Evolutionary conservation across 257 asterid genomes (phyloP).

Genomic region (Voacanga thouarsii): DNA sequence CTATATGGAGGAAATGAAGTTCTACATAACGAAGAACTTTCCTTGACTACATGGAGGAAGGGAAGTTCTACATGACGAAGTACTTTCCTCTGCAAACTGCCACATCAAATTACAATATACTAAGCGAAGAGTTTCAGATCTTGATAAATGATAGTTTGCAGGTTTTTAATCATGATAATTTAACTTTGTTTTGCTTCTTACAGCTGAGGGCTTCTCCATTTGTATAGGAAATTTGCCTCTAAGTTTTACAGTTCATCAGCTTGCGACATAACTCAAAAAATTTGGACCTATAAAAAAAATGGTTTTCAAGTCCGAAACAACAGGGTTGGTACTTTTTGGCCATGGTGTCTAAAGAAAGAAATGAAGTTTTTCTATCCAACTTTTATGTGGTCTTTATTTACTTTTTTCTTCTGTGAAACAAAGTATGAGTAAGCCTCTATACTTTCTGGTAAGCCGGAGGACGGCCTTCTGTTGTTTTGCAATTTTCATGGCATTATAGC

Average conservation of each 20-base stretch:
- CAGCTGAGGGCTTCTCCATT: constrained; percentile 76
- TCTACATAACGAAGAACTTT: too few relatives aligned
- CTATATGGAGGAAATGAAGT: too few relatives aligned
- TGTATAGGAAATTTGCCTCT: constrained; percentile 68
- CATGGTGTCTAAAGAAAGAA: background rate
- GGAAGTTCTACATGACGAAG: too few relatives aligned
- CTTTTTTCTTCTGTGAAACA: constrained; percentile 38
- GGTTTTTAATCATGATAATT: too few relatives aligned
- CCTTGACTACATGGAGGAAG: too few relatives aligned
- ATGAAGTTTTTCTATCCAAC: background rate
- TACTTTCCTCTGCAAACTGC: too few relatives aligned
- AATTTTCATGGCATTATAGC: background rate
- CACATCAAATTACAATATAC: too few relatives aligned
- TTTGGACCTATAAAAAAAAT: constrained; percentile 63
- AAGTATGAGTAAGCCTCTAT: constrained; percentile 56
- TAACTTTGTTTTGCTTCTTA: constrained; percentile 15
- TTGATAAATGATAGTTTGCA: too few relatives aligned
- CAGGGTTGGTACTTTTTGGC: constrained; percentile 36
- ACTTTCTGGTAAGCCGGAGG: constrained; percentile 41
- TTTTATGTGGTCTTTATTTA: constrained; percentile 9
- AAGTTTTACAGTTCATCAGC: constrained; percentile 45
- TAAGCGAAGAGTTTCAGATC: too few relatives aligned
- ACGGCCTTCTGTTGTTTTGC: background rate
- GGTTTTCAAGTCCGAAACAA: constrained; percentile 77
- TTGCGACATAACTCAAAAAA: constrained; percentile 60